These are phyloP conservation scores for Teunomyces funiuensis DNA, from an alignment of 805 yeast species.

Conservation along the genomic window DNA sequence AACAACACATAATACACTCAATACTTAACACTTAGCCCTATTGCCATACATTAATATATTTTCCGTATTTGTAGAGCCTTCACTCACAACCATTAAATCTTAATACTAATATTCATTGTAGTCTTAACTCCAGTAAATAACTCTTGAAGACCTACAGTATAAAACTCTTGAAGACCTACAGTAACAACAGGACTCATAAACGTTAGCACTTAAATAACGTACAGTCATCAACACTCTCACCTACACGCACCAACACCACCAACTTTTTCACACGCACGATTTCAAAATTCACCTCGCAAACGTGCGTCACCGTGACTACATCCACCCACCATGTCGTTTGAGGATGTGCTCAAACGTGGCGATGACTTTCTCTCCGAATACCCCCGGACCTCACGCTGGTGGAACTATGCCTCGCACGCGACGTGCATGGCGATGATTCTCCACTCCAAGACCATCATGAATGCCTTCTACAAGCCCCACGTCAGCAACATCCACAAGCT, in stretches of 20 bases:
- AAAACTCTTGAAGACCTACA: too few relatives aligned
- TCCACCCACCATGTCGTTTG: conserved; percentile 60
- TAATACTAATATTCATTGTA: too few relatives aligned
- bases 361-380: conserved; percentile 64
- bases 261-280: neutral
- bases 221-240: neutral
- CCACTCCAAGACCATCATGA: conserved; percentile 60
- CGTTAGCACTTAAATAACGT: too few relatives aligned
- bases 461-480: conserved; percentile 61
- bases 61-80: too few relatives aligned
- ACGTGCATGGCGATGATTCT: conserved; percentile 68
- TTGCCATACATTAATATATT: too few relatives aligned
- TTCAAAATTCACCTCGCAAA: neutral
- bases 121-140: too few relatives aligned
- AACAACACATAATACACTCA: too few relatives aligned
- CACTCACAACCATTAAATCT: too few relatives aligned
- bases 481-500: conserved; percentile 63
- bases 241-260: neutral
- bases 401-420: conserved; percentile 69
- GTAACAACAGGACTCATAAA: too few relatives aligned
- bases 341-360: conserved; percentile 69
- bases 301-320: neutral
- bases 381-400: conserved; percentile 56
- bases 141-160: too few relatives aligned
- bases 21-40: too few relatives aligned